Evolutionary conservation across 2,329 filamentous ascomycete species (phyloP).

Genomic region (Capronia americana): DNA sequence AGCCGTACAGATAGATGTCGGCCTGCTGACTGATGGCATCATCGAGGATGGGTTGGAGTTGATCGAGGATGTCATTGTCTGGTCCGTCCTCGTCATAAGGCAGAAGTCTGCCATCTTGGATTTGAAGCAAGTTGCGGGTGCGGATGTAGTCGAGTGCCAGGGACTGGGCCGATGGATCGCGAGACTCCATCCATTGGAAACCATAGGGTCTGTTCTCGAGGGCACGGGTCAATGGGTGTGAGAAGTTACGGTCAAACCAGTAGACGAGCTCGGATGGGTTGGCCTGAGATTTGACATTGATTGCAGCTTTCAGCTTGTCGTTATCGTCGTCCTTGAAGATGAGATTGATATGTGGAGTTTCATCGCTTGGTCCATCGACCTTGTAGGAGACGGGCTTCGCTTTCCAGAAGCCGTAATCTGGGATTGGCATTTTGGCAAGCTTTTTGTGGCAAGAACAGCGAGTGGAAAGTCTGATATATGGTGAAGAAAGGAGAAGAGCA

Average conservation of each 20-base stretch:
- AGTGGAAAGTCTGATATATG: background rate
- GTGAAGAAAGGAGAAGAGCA: background rate
- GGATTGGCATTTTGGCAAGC: constrained; percentile 18
- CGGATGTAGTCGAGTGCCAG: constrained; percentile 39
- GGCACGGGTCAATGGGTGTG: constrained; percentile 40
- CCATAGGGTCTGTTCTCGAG: constrained; percentile 40
- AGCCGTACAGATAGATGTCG: constrained; percentile 49
- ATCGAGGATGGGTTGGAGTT: constrained; percentile 46
- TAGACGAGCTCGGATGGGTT: constrained; percentile 44
- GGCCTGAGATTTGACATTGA: constrained; percentile 46
- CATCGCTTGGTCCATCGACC: constrained; percentile 17
- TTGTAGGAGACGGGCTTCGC: constrained; percentile 16
- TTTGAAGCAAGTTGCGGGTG: constrained; percentile 32
- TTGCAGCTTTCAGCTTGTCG: constrained; percentile 40
- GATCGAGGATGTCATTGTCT: constrained; percentile 49
- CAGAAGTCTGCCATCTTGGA: constrained; percentile 43
- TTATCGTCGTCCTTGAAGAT: constrained; percentile 40
- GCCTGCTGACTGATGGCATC: constrained; percentile 47
- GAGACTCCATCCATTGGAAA: constrained; percentile 39
- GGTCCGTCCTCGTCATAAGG: constrained; percentile 36
- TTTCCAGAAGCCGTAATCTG: constrained; percentile 25
- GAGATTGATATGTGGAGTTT: constrained; percentile 44
- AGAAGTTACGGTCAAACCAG: constrained; percentile 44
- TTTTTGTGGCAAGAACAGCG: background rate
- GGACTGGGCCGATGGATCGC: constrained; percentile 27